phyloP scores from a whole-genome alignment of 106 monocot species.

The Dendrobium nobile region DNA sequence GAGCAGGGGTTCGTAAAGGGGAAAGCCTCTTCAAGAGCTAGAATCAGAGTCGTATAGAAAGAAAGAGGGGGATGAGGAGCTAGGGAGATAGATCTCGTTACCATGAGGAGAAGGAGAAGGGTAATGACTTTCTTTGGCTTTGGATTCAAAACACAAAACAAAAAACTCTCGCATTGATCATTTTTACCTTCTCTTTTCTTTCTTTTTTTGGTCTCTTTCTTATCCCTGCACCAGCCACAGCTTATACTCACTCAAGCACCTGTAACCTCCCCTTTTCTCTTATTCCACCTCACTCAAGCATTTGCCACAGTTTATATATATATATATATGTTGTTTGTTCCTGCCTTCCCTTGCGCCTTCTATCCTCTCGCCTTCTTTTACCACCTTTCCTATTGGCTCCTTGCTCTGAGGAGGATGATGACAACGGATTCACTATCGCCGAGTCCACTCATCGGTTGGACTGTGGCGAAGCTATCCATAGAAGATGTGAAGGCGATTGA shows the following conservation, averaged over 20 bases:
- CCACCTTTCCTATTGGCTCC: background rate
- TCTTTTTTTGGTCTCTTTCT: slow-evolving; percentile 1
- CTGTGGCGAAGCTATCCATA: background rate
- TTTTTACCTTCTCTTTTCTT: background rate
- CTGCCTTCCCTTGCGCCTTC: slow-evolving; percentile 5
- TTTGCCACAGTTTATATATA: background rate
- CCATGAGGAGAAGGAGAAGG: background rate
- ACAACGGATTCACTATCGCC: background rate
- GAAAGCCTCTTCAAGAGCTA: too few species aligned
- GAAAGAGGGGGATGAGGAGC: too few species aligned
- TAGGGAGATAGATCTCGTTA: too few species aligned
- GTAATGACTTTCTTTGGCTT: too few species aligned
- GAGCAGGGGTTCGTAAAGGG: too few species aligned
- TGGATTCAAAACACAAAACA: too few species aligned
- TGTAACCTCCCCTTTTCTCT: slow-evolving; percentile 16
- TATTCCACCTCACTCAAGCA: background rate
- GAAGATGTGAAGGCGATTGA: slow-evolving; percentile 29
- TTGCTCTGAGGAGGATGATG: background rate
- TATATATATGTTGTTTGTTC: background rate
- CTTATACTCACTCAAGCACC: slow-evolving; percentile 5
- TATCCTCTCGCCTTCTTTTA: background rate
- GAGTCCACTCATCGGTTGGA: background rate
- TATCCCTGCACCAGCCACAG: slow-evolving; percentile 6
- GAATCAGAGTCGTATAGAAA: too few species aligned
- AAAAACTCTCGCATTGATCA: background rate